Evolutionary conservation across 768 basidiomycete species (phyloP).

Genomic region (Hydnomerulius pinastri): DNA sequence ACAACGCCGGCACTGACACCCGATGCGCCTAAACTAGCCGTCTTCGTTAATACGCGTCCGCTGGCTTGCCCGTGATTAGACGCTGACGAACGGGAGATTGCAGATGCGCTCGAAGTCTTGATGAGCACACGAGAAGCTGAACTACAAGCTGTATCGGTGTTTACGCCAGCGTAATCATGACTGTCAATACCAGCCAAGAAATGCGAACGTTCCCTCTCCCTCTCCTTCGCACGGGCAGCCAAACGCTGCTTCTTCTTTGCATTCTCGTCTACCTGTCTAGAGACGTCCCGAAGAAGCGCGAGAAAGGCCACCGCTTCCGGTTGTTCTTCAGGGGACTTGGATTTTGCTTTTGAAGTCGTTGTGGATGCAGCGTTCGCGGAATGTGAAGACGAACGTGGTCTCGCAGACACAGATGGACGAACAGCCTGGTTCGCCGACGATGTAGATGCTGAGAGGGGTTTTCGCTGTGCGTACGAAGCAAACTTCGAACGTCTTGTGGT

Average conservation of each 20-base stretch:
- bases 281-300: slow-evolving; percentile 25
- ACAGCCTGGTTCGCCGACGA: slow-evolving; percentile 16
- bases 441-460: slow-evolving; percentile 22
- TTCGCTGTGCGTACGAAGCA: slow-evolving; percentile 8
- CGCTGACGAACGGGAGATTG: slow-evolving; percentile 6
- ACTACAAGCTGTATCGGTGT: not conserved
- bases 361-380: slow-evolving; percentile 1
- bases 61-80: not conserved
- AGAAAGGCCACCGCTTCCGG: slow-evolving; percentile 25
- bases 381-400: slow-evolving; percentile 22
- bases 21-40: slow-evolving; percentile 2
- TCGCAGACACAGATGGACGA: not conserved
- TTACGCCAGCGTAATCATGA: not conserved
- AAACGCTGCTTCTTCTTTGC: slow-evolving; percentile 26
- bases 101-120: slow-evolving; percentile 19
- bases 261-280: slow-evolving; percentile 25
- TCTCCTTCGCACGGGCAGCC: slow-evolving; percentile 13
- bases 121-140: slow-evolving; percentile 7
- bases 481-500: slow-evolving; percentile 10
- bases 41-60: slow-evolving; percentile 9
- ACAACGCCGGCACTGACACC: not conserved
- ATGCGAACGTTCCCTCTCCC: slow-evolving; percentile 8
- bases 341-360: not conserved
- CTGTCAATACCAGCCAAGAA: not conserved
- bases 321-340: slow-evolving; percentile 16